Percentiles rank a stretch among this genome's conserved stretches.
phyloP scores from a whole-genome alignment of 116 monocot species.

The Iris pallida region DNA sequence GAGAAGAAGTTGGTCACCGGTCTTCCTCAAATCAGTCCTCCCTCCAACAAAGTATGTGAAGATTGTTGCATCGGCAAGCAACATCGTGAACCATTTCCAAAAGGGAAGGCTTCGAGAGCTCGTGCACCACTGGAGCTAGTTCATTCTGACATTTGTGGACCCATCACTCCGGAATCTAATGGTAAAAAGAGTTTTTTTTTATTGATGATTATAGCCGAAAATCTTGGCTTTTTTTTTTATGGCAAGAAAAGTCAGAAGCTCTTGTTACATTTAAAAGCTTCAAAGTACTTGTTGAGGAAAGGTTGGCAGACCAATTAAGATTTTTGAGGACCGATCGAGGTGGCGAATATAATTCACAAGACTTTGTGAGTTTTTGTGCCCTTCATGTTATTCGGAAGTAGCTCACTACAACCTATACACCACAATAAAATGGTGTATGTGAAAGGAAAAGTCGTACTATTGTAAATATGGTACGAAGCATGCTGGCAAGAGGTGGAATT shows the following conservation, averaged over 20 bases:
- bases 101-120: neutral
- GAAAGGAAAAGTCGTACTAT: neutral
- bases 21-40: conserved; percentile 1
- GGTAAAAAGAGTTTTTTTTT: neutral
- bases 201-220: neutral
- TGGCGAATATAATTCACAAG: neutral
- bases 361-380: neutral
- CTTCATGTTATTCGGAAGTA: neutral
- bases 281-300: neutral
- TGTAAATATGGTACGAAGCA: neutral
- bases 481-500: neutral
- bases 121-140: neutral
- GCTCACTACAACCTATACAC: neutral
- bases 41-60: conserved; percentile 1
- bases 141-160: conserved; percentile 1
- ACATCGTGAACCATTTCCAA: neutral
- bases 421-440: neutral
- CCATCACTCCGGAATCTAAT: neutral
- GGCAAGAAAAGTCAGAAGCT: neutral
- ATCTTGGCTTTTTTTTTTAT: neutral
- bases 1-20: conserved; percentile 7
- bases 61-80: neutral
- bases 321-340: neutral
- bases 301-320: neutral
- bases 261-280: neutral